A percentile compares a stretch with the other conserved stretches of the same genome.
These are phyloP conservation scores for Hypoxylon perforatum DNA, from an alignment of 495 filamentous ascomycete genomes.

Conservation along the genomic window DNA sequence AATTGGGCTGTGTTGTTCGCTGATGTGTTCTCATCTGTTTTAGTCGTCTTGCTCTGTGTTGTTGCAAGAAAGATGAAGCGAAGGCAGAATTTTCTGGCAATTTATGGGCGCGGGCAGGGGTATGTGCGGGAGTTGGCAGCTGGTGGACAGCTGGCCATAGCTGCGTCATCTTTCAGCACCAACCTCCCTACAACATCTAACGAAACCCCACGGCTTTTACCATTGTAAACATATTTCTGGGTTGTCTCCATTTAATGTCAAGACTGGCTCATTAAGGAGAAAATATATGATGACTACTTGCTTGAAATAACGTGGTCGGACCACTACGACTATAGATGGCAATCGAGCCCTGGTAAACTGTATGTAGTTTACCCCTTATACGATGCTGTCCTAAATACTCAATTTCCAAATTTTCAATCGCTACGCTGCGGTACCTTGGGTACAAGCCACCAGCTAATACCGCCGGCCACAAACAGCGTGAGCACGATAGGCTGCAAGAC, in stretches of 20 bases:
- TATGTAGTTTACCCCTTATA: no score
- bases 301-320: no score
- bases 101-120: not conserved
- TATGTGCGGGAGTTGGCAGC: not conserved
- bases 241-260: no score
- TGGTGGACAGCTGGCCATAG: not conserved
- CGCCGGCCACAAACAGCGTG: conserved; percentile 55
- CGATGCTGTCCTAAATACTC: no score
- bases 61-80: not conserved
- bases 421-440: conserved; percentile 46
- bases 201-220: no score
- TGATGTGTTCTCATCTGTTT: not conserved
- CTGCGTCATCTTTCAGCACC: not conserved
- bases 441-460: conserved; percentile 57
- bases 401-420: conserved; percentile 12
- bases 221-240: no score
- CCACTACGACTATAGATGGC: no score
- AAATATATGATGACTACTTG: no score
- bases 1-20: not conserved
- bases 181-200: no score
- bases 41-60: not conserved
- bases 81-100: not conserved
- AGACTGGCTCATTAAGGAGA: no score
- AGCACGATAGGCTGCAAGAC: conserved; percentile 64
- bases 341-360: no score